These are phyloP conservation scores for Pleurotus ostreatus DNA, from an alignment of 768 basidiomycete genomes.

Conservation along the genomic window DNA sequence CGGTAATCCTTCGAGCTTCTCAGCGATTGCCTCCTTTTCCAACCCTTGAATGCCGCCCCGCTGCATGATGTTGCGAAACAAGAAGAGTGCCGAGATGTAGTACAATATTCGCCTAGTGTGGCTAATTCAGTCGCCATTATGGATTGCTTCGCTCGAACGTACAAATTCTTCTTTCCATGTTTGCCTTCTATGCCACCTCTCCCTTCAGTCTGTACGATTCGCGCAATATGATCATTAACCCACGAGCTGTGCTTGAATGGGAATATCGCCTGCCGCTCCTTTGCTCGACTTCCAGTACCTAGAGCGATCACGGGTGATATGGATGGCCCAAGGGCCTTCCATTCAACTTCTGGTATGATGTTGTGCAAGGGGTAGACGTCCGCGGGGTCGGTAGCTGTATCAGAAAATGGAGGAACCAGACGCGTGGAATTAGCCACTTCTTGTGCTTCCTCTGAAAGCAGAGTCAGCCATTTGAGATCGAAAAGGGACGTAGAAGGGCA, in stretches of 20 bases:
- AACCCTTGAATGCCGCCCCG: constrained; percentile 21
- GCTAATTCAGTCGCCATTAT: neutral
- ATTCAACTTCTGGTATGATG: constrained; percentile 79
- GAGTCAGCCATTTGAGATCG: neutral
- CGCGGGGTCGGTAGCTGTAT: constrained; percentile 61
- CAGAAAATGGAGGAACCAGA: constrained; percentile 73
- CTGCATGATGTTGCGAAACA: constrained; percentile 50
- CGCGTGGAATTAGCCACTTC: constrained; percentile 59
- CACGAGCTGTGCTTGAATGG: constrained; percentile 63
- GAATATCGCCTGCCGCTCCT: constrained; percentile 52
- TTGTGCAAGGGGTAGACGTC: constrained; percentile 71
- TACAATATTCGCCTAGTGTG: constrained; percentile 62
- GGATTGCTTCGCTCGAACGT: constrained; percentile 20
- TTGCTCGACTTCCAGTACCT: constrained; percentile 42
- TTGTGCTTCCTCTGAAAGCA: constrained; percentile 58
- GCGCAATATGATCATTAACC: constrained; percentile 59
- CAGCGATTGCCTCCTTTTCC: constrained; percentile 48
- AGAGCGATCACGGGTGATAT: constrained; percentile 31
- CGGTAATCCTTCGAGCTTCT: constrained; percentile 58
- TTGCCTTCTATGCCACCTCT: constrained; percentile 45
- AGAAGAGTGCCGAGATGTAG: constrained; percentile 81
- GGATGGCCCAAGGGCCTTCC: constrained; percentile 61
- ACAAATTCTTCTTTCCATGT: constrained; percentile 60
- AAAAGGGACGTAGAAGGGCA: constrained; percentile 15
- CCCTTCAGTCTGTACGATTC: constrained; percentile 27